A percentile compares a stretch with the other conserved stretches of the same genome.
These are phyloP conservation scores for Malus sieversii DNA, from an alignment of 306 rosid genomes.

Conservation along the genomic window DNA sequence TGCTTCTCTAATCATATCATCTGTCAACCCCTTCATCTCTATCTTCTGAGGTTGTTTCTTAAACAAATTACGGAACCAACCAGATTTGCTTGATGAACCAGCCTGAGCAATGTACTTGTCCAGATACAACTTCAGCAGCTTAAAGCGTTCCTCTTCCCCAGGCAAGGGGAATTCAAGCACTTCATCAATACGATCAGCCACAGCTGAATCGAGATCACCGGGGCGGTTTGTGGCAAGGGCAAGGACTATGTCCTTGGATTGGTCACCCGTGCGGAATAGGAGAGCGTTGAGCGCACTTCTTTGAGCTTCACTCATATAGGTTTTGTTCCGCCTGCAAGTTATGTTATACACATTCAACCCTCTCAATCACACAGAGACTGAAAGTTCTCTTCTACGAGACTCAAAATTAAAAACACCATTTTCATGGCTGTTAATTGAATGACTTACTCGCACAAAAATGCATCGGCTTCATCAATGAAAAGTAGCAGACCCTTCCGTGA, in stretches of 20 bases:
- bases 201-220: slow-evolving; percentile 93
- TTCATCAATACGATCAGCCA: slow-evolving; percentile 91
- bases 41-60: slow-evolving; percentile 55
- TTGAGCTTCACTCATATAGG: slow-evolving; percentile 99
- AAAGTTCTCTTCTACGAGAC: background rate
- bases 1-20: slow-evolving; percentile 73
- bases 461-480: slow-evolving; percentile 98
- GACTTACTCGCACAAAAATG: slow-evolving; percentile 97
- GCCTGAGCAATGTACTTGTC: slow-evolving; percentile 83
- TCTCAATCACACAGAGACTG: background rate
- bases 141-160: slow-evolving; percentile 78
- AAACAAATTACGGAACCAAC: slow-evolving; percentile 50
- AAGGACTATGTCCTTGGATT: slow-evolving; percentile 95
- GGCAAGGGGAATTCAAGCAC: slow-evolving; percentile 95
- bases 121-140: slow-evolving; percentile 78
- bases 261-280: slow-evolving; percentile 96
- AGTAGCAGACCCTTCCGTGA: slow-evolving; percentile 83
- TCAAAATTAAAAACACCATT: background rate
- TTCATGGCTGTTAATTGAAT: background rate
- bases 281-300: slow-evolving; percentile 98
- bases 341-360: slow-evolving; percentile 17
- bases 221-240: slow-evolving; percentile 98
- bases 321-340: slow-evolving; percentile 83
- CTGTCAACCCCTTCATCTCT: slow-evolving; percentile 76
- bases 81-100: slow-evolving; percentile 51